Evolutionary conservation across 2,329 filamentous ascomycete species (phyloP).

Genomic region (Epichloe hybrida): DNA sequence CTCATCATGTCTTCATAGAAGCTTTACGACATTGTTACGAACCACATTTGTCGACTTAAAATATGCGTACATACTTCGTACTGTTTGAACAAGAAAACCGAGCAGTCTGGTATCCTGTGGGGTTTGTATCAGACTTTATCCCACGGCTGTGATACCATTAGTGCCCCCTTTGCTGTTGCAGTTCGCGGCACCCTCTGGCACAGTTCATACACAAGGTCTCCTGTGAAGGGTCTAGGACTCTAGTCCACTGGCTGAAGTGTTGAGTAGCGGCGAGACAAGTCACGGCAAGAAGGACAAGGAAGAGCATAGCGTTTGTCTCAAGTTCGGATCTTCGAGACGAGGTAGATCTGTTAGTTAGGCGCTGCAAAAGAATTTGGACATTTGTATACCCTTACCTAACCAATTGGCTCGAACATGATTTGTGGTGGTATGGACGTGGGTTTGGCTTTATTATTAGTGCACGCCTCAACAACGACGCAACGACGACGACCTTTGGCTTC

Average conservation of each 20-base stretch:
- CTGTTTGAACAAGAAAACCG: not conserved
- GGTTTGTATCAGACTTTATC: not conserved
- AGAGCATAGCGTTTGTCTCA: not conserved
- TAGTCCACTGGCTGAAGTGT: not conserved
- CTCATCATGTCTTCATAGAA: not conserved
- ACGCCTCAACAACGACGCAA: constrained; percentile 14
- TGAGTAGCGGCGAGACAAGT: not conserved
- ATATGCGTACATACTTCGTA: not conserved
- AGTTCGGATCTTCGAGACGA: not conserved
- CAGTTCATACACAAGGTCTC: not conserved
- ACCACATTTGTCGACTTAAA: not conserved
- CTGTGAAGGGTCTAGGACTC: not conserved
- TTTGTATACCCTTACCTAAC: constrained; percentile 17
- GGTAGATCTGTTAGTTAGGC: constrained; percentile 6
- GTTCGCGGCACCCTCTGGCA: not conserved
- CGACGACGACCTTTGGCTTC: constrained; percentile 14
- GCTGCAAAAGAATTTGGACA: constrained; percentile 7
- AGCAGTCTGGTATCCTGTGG: not conserved
- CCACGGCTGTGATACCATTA: not conserved
- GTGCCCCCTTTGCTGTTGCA: not conserved
- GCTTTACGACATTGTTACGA: not conserved
- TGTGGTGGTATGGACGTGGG: constrained; percentile 17
- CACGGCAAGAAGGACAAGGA: not conserved
- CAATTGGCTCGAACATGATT: constrained; percentile 16
- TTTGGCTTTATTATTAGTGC: constrained; percentile 14